Conservation (phyloP, 208 protist genomes). For the Ichthyophonus hoferi region DNA sequence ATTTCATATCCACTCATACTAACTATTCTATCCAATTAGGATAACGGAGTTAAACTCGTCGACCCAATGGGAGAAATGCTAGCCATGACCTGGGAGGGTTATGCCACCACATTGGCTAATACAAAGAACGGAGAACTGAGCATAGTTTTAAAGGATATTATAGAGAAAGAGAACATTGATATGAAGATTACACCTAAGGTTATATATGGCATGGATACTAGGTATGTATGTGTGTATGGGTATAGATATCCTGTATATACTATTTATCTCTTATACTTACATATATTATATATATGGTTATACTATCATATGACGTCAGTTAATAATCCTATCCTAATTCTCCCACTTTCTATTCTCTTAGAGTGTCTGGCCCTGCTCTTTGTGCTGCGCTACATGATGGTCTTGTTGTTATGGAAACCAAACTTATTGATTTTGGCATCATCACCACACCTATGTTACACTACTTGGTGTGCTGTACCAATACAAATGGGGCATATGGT, state of each 20-base stretch:
- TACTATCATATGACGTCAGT: too few species aligned
- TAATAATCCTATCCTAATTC: too few species aligned
- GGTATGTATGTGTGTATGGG: too few species aligned
- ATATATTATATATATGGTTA: too few species aligned
- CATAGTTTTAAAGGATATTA: neutral
- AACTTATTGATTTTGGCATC: slow-evolving; percentile 24
- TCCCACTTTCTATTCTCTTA: too few species aligned
- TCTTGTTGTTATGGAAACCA: neutral
- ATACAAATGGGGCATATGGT: slow-evolving; percentile 24
- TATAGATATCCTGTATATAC: too few species aligned
- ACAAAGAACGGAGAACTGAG: neutral
- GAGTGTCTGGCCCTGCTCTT: neutral
- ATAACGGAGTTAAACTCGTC: slow-evolving; percentile 28
- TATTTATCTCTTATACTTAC: too few species aligned
- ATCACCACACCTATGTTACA: slow-evolving; percentile 49
- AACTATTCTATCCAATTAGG: neutral
- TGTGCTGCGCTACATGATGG: neutral
- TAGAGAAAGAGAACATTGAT: neutral
- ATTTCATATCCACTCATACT: neutral
- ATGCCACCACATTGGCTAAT: slow-evolving; percentile 38
- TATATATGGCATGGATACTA: neutral
- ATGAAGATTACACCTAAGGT: neutral
- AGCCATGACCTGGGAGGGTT: slow-evolving; percentile 20
- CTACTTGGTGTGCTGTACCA: slow-evolving; percentile 35
- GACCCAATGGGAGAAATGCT: slow-evolving; percentile 53